A percentile compares a stretch with the other conserved stretches of the same genome.
Conservation (phyloP, 164 flowering plant species). For the Nymphaea thermarum region DNA sequence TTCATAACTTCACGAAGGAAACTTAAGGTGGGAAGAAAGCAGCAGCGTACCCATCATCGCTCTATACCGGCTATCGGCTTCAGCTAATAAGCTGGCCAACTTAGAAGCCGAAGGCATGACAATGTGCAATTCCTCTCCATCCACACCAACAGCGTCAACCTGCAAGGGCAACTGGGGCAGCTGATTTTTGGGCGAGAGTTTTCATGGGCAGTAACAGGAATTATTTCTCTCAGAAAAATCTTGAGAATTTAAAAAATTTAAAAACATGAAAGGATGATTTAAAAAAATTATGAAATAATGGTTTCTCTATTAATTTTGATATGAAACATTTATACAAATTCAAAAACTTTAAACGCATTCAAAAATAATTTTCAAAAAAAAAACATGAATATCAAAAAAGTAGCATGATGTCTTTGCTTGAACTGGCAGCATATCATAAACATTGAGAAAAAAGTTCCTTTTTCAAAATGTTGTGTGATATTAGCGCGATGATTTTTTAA, state of each 20-base stretch:
- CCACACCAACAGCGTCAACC: conserved; percentile 74
- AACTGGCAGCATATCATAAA: too few species aligned
- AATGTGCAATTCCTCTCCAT: conserved; percentile 69
- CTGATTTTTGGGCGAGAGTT: too few species aligned
- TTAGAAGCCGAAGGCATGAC: conserved; percentile 57
- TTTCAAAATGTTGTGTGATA: too few species aligned
- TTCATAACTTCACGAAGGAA: too few species aligned
- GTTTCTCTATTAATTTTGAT: not conserved
- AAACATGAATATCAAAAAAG: not conserved
- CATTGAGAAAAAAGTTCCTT: too few species aligned
- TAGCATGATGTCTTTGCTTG: not conserved
- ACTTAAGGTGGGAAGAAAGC: not conserved
- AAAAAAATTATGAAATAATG: not conserved
- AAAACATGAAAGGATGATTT: too few species aligned
- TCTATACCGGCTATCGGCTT: conserved; percentile 33
- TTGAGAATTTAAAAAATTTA: not conserved
- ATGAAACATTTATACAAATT: too few species aligned
- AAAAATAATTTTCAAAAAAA: not conserved
- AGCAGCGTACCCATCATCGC: conserved; percentile 42
- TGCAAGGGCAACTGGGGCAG: conserved; percentile 15
- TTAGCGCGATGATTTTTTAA: too few species aligned
- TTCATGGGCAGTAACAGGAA: too few species aligned
- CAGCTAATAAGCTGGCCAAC: conserved; percentile 29
- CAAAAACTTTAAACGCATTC: too few species aligned
- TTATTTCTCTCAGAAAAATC: too few species aligned